These are phyloP conservation scores for Exophiala dermatitidis DNA, from an alignment of 2,329 filamentous ascomycete genomes.

Conservation along the genomic window DNA sequence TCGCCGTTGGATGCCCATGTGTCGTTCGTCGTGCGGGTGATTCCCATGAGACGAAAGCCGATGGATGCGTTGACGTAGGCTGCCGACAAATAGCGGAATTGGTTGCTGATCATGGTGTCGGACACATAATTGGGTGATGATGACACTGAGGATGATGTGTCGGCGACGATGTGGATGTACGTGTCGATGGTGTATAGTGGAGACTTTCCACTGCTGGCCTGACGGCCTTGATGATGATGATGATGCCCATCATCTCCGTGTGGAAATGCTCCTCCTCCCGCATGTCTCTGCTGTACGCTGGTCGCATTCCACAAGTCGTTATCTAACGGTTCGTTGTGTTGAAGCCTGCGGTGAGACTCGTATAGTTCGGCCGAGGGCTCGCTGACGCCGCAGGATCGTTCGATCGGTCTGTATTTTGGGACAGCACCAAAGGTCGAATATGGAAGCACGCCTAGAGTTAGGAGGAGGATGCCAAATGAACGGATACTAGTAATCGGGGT, in stretches of 20 bases:
- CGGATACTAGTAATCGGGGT: background rate
- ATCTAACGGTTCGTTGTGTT: slow-evolving; percentile 14
- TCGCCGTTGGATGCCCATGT: slow-evolving; percentile 47
- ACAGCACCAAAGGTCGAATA: slow-evolving; percentile 4
- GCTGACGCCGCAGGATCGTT: slow-evolving; percentile 14
- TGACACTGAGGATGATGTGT: slow-evolving; percentile 20
- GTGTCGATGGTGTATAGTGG: slow-evolving; percentile 27
- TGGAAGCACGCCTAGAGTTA: slow-evolving; percentile 4
- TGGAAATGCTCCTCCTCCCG: background rate
- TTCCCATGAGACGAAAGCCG: slow-evolving; percentile 43
- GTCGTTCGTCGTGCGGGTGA: slow-evolving; percentile 48
- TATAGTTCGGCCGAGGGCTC: slow-evolving; percentile 15
- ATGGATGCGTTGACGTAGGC: slow-evolving; percentile 43
- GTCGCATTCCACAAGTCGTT: slow-evolving; percentile 21
- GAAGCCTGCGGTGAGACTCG: slow-evolving; percentile 16
- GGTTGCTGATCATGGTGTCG: slow-evolving; percentile 14
- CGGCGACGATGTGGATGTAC: slow-evolving; percentile 40
- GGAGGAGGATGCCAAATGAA: background rate
- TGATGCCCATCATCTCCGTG: background rate
- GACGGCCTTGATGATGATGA: slow-evolving; percentile 4
- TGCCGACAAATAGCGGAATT: slow-evolving; percentile 36
- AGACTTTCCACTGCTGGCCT: background rate
- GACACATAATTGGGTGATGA: slow-evolving; percentile 18
- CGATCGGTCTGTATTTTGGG: slow-evolving; percentile 14
- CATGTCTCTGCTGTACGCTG: slow-evolving; percentile 7